Base-by-base conservation (phyloP, 2,329 filamentous ascomycete genomes). In the Colletotrichum somersetense region DNA sequence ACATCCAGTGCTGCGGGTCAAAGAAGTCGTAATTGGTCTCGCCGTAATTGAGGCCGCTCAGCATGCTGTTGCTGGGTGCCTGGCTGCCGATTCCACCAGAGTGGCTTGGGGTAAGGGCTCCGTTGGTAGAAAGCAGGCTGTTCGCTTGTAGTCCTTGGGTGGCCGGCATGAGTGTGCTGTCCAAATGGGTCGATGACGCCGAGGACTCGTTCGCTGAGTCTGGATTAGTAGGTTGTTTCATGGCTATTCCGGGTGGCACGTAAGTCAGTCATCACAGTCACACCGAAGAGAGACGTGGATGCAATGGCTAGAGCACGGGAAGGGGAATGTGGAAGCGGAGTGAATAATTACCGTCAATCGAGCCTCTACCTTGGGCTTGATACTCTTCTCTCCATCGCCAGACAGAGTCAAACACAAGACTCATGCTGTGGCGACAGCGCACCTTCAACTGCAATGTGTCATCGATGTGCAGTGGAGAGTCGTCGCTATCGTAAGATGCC, bases 1-100 rank as follows among this genome's bases (percentile, higher is more conserved):
- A 85, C 86, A 97, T 94, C 95, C 95, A 98, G 80, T 96, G 94
- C 77, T 97, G 87, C 1, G 95, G 94, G 81, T 97, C 95, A 78
- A 97, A 97, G 73, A 97, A 94, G 80, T 97, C 93, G 80, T 95
- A 95, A 76, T 91, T 92, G 12, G 89, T 89, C 67, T 93, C 88
- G 75, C 89, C 87, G 74, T 93, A 92, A 75, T 87, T 86, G 74
- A 89, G 81, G 40, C 84, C 83, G 35, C 81, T 81, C 63, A 89
- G 83, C 78, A 89, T 84, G 76, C 82, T 83, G 75, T 83, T 85
- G 26, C 85, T 80, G 35, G 67, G 48, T 63, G 67, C 42, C 38
- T 71, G 71, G 50, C 44, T 67, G 30, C 62, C 52, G 35, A 72
- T 30, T 42, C 80, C 80, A 55, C 85, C 84, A 16, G 82, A 83